Evolutionary conservation across 1,139 yeast genomes (phyloP).

Genomic region (Zygosaccharomyces pseudobailii): DNA sequence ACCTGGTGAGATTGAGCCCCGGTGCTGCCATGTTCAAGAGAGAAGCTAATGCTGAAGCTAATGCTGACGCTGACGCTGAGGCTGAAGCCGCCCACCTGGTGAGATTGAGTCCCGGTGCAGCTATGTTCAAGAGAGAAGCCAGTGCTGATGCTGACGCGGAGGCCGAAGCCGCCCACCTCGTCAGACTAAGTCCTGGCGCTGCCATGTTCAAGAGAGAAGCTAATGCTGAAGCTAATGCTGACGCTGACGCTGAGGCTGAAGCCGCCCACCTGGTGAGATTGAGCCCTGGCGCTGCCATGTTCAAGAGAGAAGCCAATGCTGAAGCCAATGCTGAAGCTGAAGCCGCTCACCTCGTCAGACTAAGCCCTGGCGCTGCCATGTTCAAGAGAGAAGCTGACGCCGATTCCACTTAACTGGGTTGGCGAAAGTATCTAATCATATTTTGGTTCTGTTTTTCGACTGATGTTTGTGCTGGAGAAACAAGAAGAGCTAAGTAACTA

Average conservation of each 20-base stretch:
- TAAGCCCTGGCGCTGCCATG: conserved; percentile 15
- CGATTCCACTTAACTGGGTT: not conserved
- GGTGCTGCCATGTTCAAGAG: no score
- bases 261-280: conserved; percentile 20
- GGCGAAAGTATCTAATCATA: not conserved
- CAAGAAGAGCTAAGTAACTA: not conserved
- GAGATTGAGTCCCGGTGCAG: no score
- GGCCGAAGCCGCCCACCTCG: no score
- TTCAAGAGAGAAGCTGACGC: conserved; percentile 13
- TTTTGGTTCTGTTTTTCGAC: not conserved
- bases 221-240: conserved; percentile 9
- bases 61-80: no score
- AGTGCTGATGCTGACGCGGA: no score
- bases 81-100: no score
- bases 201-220: no score
- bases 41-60: no score
- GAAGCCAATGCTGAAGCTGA: conserved; percentile 10
- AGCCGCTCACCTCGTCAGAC: conserved; percentile 19
- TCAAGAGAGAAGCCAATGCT: conserved; percentile 22
- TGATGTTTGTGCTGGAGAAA: no score
- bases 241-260: conserved; percentile 6
- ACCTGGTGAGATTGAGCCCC: no score
- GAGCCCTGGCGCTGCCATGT: conserved; percentile 14
- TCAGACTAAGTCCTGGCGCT: no score
- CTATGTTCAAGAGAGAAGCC: no score